Percentiles rank a stretch among this genome's conserved stretches.
phyloP scores from a whole-genome alignment of 768 basidiomycete species.

The Phylloporus scabripes region DNA sequence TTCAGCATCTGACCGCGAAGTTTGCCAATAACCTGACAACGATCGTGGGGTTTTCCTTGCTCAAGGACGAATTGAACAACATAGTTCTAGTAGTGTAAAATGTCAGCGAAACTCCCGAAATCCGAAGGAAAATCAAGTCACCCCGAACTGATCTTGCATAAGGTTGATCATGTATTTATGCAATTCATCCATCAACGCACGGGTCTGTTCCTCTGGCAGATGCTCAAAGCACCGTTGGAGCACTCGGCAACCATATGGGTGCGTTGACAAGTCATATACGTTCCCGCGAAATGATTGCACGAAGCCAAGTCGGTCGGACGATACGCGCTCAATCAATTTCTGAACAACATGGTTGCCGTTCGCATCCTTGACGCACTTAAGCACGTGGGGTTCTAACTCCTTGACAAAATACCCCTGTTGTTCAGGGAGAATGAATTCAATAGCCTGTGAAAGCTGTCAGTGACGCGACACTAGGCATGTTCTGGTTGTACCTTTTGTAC shows the following conservation, averaged over 20 bases:
- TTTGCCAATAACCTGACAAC: constrained; percentile 55
- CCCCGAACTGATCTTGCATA: constrained; percentile 90
- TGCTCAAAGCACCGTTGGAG: constrained; percentile 90
- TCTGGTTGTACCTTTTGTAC: constrained; percentile 69
- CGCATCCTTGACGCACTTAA: constrained; percentile 83
- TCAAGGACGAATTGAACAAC: constrained; percentile 93
- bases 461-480: background rate
- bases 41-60: constrained; percentile 68
- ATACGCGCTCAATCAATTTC: constrained; percentile 78
- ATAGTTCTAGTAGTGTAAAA: constrained; percentile 62
- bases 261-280: constrained; percentile 75
- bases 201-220: constrained; percentile 60
- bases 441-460: constrained; percentile 47
- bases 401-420: constrained; percentile 72
- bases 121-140: constrained; percentile 33
- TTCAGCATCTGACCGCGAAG: constrained; percentile 73
- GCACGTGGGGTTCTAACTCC: constrained; percentile 73
- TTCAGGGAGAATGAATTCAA: constrained; percentile 74
- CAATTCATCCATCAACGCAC: constrained; percentile 77
- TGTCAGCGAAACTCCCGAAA: background rate
- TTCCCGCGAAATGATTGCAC: constrained; percentile 70
- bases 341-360: constrained; percentile 97
- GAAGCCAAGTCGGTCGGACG: constrained; percentile 71
- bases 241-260: constrained; percentile 93
- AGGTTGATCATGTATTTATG: constrained; percentile 63